Base-by-base conservation (phyloP, 345 rosid genomes). In the Syzygium aromaticum region DNA sequence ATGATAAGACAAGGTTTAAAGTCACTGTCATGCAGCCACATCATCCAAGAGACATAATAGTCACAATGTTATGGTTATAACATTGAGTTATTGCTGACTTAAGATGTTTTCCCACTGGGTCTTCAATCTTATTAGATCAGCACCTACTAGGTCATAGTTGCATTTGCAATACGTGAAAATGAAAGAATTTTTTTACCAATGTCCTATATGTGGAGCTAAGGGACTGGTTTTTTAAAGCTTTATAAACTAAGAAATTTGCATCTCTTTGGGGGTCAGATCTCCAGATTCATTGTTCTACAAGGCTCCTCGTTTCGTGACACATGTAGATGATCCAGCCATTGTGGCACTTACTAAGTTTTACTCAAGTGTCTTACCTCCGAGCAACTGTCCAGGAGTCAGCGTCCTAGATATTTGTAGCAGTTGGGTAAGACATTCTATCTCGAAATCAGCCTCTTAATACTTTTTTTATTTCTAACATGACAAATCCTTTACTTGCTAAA, bases 391-490 rank as follows among this genome's bases (percentile, higher is more conserved):
- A 19, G 97, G 96, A 91, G 92, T 92, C 57, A 93, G 95, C 92
- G 92, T 96, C 86, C 93, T 95, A 17, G 98, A 97, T 89, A 94
- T 94, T 94, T 97, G 97, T 91, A 94, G 99, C 91, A 96, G 98
- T 93, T 96, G 98, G 98, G 98, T 96, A 90, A 85, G 96, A 77
- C 19, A 56, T 19, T 67, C 82, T 38, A 59, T 84, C 51, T 30
- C 7, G 16, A 51, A 53, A 16, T 27, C 56, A 46, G 22, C 61
- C 56, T 43, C 15, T 51, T 78, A 73, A 30, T 57, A 4, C 30
- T 61, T 86, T 89, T 89, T 52, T 51, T 84, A 61, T 30, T 27
- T 22, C 38, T 33, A 15, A 27, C 83, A 25, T 80, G 17, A 84
- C 82, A 59, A 17, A 23, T 85, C 12, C 53, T 33, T 38, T 84